Base-by-base conservation (phyloP, 2,329 filamentous ascomycete genomes). In the Fragosphaeria purpurea region DNA sequence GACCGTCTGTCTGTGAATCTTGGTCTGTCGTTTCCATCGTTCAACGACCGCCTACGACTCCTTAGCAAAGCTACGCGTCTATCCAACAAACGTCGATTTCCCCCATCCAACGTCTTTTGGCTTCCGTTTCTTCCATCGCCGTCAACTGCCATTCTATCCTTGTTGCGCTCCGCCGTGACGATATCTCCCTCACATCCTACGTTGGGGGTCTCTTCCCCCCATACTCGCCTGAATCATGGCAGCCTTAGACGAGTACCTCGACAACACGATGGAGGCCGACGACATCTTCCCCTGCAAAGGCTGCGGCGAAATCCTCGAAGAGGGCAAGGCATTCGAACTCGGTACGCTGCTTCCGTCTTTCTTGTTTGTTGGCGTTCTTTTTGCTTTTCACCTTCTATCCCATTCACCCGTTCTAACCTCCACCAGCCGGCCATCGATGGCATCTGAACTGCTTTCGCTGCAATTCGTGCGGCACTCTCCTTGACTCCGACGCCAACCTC, bases 381-480 rank as follows among this genome's bases (percentile, higher is more conserved):
- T 35, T 39, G 6, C 3, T 12, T 44, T n/a, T n/a, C n/a, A n/a
- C 31, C 32, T 37, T 11, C 44, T 41, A 31, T 49, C 13, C 33
- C 39, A 49, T 30, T 44, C 30, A 5, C 9, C 44, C n/a, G 31
- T 43, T 40, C 44, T 51, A 30, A 40, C 42, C 10, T 3, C 43
- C 39, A 12, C 12, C 60, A 95, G 90, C 91, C 66, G 90, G 90
- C 56, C 93, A 95, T 67, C 81, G 91, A 77, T 97, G 91, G 93
- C 93, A 98, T 75, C 87, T 98, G 63, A 87, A 96, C 72, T 98
- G 93, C 74, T 98, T 98, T 72, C 86, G 90, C 65, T 97, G 91
- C 77, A 93, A 95, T 67, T 94, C 87, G 50, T 98, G 91, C 75
- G 82, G 83, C 63, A 96, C 90, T 54, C 82, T 96, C 52, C 88